A percentile compares a stretch with the other conserved stretches of the same genome.
These are phyloP conservation scores for Tuber microsphaerosporum DNA, from an alignment of 495 filamentous ascomycete species.

Conservation along the genomic window DNA sequence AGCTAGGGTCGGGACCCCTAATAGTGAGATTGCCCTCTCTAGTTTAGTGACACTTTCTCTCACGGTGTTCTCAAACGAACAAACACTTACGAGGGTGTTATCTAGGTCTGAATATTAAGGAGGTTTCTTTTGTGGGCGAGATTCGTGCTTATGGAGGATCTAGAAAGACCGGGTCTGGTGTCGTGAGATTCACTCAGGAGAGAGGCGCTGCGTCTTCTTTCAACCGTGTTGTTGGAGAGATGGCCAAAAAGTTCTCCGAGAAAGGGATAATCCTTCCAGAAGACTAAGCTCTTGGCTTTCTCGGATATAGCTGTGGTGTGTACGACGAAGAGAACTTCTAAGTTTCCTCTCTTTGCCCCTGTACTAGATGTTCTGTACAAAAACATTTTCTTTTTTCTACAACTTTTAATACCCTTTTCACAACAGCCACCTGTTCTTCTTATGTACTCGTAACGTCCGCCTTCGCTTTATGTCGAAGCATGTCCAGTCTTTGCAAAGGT, in stretches of 20 bases:
- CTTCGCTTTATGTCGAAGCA: neutral
- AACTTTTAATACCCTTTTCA: neutral
- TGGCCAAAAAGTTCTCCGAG: constrained; percentile 44
- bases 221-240: constrained; percentile 67
- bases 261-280: neutral
- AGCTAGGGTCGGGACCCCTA: constrained; percentile 63
- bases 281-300: neutral
- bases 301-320: neutral
- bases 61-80: neutral
- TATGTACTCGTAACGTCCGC: neutral
- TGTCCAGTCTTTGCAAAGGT: neutral
- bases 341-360: neutral
- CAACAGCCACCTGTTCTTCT: neutral
- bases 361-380: neutral
- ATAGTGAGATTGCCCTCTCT: constrained; percentile 55
- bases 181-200: constrained; percentile 80
- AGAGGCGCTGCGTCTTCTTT: constrained; percentile 80
- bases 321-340: neutral
- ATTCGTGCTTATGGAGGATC: constrained; percentile 79
- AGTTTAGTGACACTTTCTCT: constrained; percentile 15
- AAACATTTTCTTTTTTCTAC: neutral
- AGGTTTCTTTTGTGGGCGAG: constrained; percentile 62
- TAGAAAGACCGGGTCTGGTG: constrained; percentile 57
- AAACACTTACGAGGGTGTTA: neutral
- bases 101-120: constrained; percentile 37